Evolutionary conservation across 2,329 filamentous ascomycete genomes (phyloP).

Genomic region (Curvularia sp.): DNA sequence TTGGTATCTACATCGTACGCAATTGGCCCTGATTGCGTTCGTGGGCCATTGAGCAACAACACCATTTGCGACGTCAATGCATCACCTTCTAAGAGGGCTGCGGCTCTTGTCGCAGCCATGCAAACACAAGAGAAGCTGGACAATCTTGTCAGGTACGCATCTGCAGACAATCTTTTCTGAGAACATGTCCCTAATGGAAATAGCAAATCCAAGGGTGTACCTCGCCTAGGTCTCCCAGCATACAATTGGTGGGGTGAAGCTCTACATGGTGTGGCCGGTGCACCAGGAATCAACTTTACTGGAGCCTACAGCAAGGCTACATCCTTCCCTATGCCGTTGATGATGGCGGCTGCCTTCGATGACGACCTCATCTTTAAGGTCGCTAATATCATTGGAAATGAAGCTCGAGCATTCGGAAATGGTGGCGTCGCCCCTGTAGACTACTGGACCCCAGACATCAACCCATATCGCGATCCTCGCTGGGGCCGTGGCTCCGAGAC

Average conservation of each 20-base stretch:
- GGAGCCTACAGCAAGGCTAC: slow-evolving; percentile 67
- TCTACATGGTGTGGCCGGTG: slow-evolving; percentile 66
- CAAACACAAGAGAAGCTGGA: slow-evolving; percentile 61
- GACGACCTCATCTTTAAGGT: slow-evolving; percentile 66
- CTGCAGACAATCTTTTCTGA: slow-evolving; percentile 33
- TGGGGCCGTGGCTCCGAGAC: slow-evolving; percentile 67
- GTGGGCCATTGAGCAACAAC: slow-evolving; percentile 58
- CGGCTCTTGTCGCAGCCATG: slow-evolving; percentile 60
- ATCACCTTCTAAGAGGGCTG: slow-evolving; percentile 51
- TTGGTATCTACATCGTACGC: slow-evolving; percentile 10
- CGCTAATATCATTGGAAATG: slow-evolving; percentile 63
- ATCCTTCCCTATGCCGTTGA: slow-evolving; percentile 70
- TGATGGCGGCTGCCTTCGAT: slow-evolving; percentile 69
- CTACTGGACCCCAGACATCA: slow-evolving; percentile 73
- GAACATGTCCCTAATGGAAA: slow-evolving; percentile 51
- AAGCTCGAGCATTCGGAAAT: slow-evolving; percentile 71
- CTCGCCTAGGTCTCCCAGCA: slow-evolving; percentile 62
- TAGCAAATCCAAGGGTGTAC: slow-evolving; percentile 58
- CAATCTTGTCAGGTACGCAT: slow-evolving; percentile 30
- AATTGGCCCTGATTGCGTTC: slow-evolving; percentile 56
- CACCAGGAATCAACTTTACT: slow-evolving; percentile 62
- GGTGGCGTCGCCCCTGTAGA: slow-evolving; percentile 60
- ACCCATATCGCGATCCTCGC: slow-evolving; percentile 67
- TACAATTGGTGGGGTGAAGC: slow-evolving; percentile 65
- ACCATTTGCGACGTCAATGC: slow-evolving; percentile 58